Base-by-base conservation (phyloP, 2,329 filamentous ascomycete species). In the Penicillium sp. region DNA sequence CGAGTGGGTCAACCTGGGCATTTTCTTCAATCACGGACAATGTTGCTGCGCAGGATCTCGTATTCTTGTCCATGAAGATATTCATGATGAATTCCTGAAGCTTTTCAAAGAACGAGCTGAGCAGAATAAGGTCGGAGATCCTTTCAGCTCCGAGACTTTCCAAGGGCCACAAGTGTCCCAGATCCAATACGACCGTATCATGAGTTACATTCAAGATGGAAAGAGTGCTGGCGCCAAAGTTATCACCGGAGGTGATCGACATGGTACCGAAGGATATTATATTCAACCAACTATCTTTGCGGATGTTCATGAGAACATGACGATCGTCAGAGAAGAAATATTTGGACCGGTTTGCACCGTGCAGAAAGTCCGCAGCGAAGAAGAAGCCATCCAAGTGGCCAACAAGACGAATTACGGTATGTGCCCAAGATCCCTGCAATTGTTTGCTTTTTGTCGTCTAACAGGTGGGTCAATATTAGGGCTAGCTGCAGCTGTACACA, bases 271-370 rank as follows among this genome's bases (percentile, higher is more conserved):
- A 81, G 89, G 89, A 58, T 94, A 89, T 83, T 95, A 92, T 80
- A 92, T 95, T 75, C 79, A 92, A 80, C 90, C 90, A 27, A 95
- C 90, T 67, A 91, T 95, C 78, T 91, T 82, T 81, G 85, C 83
- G 73, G 85, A 91, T 70, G 90, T 94, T 62, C 83, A 79, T 40
- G 79, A 85, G 21, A 73, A 83, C 66, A 88, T 89, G 72, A 83
- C 83, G 64, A 88, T 93, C 60, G 86, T 88, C 77, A 81, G 83
- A 61, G 87, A 92, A 67, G 89, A 94, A 70, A 89, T 90, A 50
- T 94, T 93, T 69, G 90, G 89, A 18, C 90, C 90, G 3, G 89
- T 92, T 29, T 86, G 88, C 69, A 82, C 87, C 40, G 83, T 93
- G 58, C 81, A 83, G 62, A 87, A 86, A 59, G 92, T 93, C 75